Base-by-base conservation (phyloP, 495 filamentous ascomycete genomes). In the Penicillium crystallinum region DNA sequence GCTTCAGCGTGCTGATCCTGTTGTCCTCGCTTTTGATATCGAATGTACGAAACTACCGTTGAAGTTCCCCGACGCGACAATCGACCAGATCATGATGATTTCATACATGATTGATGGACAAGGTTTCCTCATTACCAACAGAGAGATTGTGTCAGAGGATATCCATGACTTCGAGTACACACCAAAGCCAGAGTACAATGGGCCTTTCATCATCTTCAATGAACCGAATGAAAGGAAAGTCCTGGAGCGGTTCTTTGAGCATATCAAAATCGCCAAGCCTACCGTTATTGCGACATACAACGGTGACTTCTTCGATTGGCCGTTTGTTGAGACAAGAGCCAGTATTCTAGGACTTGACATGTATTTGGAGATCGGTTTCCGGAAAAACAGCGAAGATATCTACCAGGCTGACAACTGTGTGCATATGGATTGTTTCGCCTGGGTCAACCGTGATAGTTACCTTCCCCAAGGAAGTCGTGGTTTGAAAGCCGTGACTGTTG, bases 231-330 rank as follows among this genome's bases (percentile, higher is more conserved):
- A 98, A 69, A 90, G 91, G 62, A 82, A 72, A 0, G 69, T 96
- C 0, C 68, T 99, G 14, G 91, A 97, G 57, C 80, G 95, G 27
- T 99, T 99, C 68, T 97, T 97, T 58, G 78, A 89, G 15, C 91
- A 96, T 60, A 87, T 99, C 65, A 97, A 97, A 64, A 89, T 95
- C 65, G 90, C 91, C 3, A 84, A 88, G 48, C 93, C 93, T 2
- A 97, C 91, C 0, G 91, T 99, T 14, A 97, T 99, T 63, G 93
- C 91, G 14, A 97, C 95, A 4, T 99, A 99, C 77, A 99, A 99
- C 87, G 93, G 93, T 68, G 93, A 99, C 77, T 99, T 97, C 60
- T 99, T 99, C 82, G 93, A 99, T 82, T 99, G 93, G 93, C 93
- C 95, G 0, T 99, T 93, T 60, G 91, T 99, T 14, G 93, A 99